phyloP scores from a whole-genome alignment of 306 rosid genomes.

The peach (Prunus persica) region DNA sequence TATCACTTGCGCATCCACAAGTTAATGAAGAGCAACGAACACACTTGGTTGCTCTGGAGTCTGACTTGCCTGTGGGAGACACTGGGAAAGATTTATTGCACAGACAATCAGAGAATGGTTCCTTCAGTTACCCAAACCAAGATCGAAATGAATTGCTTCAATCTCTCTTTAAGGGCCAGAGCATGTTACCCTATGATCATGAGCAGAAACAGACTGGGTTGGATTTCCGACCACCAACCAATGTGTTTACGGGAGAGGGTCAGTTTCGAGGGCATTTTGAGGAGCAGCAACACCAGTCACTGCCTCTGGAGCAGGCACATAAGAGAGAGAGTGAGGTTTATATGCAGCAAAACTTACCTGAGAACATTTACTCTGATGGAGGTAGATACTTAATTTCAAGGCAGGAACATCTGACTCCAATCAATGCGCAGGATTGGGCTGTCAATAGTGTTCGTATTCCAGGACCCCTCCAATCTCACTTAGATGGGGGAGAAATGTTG shows the following conservation, averaged over 20 bases:
- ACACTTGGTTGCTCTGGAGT: conserved; percentile 51
- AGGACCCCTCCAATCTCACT: conserved; percentile 57
- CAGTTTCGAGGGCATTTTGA: conserved; percentile 64
- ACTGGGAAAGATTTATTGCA: conserved; percentile 44
- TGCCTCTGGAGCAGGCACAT: conserved; percentile 56
- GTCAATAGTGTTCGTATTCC: conserved; percentile 41
- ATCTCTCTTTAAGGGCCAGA: conserved; percentile 68
- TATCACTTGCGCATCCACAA: conserved; percentile 51
- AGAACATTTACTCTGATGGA: conserved; percentile 58
- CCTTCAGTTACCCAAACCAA: conserved; percentile 64
- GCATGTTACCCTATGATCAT: conserved; percentile 50
- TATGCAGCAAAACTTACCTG: conserved; percentile 46
- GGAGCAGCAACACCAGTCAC: conserved; percentile 53
- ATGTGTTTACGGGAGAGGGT: conserved; percentile 43
- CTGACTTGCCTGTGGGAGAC: conserved; percentile 51
- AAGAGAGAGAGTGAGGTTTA: conserved; percentile 57
- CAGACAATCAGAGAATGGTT: conserved; percentile 42
- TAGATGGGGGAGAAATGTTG: conserved; percentile 49
- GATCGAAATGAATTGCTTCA: conserved; percentile 65
- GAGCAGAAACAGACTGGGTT: conserved; percentile 59
- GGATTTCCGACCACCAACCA: conserved; percentile 52
- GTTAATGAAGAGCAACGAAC: conserved; percentile 38
- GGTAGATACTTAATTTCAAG: conserved; percentile 58
- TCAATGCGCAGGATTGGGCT: conserved; percentile 64
- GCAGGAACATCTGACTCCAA: conserved; percentile 46